Evolutionary conservation across 176 grass and related monocot species (phyloP), one percentile per base, ranked within the genome.

Genomic region (Oryza officinalis): DNA sequence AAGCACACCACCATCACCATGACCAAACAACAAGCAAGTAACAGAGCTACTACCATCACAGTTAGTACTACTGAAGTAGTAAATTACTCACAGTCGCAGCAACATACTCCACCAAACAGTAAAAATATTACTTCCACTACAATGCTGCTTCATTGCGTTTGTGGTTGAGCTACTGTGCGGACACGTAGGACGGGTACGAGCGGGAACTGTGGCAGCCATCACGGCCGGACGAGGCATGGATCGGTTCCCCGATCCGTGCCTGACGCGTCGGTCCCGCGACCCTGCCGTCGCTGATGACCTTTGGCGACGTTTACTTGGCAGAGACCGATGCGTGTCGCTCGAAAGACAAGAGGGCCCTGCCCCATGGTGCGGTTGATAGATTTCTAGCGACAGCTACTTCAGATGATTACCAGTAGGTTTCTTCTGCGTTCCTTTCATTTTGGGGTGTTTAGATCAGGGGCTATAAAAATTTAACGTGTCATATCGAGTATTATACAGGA

Each of bases 141-240:
- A 50, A 6, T 50, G 47, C 47, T 50, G 1, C 52, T 57, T 22
- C 52, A 64, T 52, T 23, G 44, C 80, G 6, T 11, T 17, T 32
- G 35, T 28, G 69, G 76, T 59, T 33, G 28, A 11, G 71, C 47
- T 77, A 83, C 84, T 79, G 74, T 83, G 35, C 74, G n/a, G 40
- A 63, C 88, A 90, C 69, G 74, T 69, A 28, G 69, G 80, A 86
- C 79, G 37, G 67, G 79, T 78, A 82, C 73, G 28, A 1, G 15
- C 5, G 73, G 72, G 10, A 72, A 83, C 84, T 87, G 84, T 87
- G 75, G 84, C 80, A 27, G 13, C 9, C 75, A 83, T 87, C 88
- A 87, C 46, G 67, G 0, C 20, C 67, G 22, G 65, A 79, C 67
- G 45, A 14, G 41, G 37, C 71, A 63, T 46, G 27, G 54, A 80